Evolutionary conservation across 176 grass and related monocot genomes (phyloP), one percentile per base, ranked within the genome.

Genomic region (Lolium perenne): DNA sequence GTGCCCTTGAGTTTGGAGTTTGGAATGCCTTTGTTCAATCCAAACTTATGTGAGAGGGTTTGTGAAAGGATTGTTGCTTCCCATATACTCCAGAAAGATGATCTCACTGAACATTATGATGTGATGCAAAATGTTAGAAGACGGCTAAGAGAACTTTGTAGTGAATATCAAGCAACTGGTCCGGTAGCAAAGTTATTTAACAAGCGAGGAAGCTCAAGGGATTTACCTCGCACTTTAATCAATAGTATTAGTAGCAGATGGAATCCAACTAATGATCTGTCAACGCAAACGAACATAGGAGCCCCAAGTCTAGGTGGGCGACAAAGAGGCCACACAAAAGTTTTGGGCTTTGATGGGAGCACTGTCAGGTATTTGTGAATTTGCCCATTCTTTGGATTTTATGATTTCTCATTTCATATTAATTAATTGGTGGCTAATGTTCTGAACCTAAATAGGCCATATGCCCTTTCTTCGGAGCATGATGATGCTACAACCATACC

Each of bases 1-100:
- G 88, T 96, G 43, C 97, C 97, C 66, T 87, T 98, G 86, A 95
- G 94, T 74, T 86, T 98, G 82, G 97, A 98, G 91, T 98, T 98
- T 51, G 97, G 97, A 32, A 87, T 98, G 79, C 97, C 97, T 26
- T 80, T 98, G 67, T 98, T 98, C 85, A 98, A 83, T 88, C 94
- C 94, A 14, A 91, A 92, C 68, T 90, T 98, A 80, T 98, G 97
- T 48, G 71, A 93, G 78, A 91, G 78, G 76, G 96, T 98, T 84
- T 95, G 94, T 82, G 92, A 96, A 90, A 91, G 88, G 64, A 84
- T 98, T 43, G 69, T 84, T 68, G 71, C 89, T 81, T 94, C 97
- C 3, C 51, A 63, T 85, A 87, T 98, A 76, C 90, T 98, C 40
- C 94, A 96, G 81, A 91, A 88, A 46, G 94, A 95, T 35, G 90